Base-by-base conservation (phyloP, 306 rosid species). In the Castanopsis chinensis region DNA sequence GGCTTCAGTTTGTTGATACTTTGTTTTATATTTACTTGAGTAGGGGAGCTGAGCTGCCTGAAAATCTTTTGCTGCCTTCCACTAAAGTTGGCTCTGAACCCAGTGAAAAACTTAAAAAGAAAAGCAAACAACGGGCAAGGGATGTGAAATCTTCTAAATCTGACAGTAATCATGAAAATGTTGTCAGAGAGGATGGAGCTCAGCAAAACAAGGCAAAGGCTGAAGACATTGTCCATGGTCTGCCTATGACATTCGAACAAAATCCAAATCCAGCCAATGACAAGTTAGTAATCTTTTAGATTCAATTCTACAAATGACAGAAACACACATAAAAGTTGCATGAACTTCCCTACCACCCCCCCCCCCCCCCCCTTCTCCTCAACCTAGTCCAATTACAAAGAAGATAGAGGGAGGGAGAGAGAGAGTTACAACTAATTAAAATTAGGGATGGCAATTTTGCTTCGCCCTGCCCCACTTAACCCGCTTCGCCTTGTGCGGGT, bases 271-370 rank as follows among this genome's bases (percentile, higher is more conserved):
- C 73, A 53, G 82, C 74, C 73, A 52, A 55, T 77, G 87, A 80
- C 78, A 81, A 76, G 97, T 91, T 83, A 79, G 93, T 80, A 4
- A 13, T 56, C 41, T 51, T 71, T 68, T 73, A 25, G 33, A 37
- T 37, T 41, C 61, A 67, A 33, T 67, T 67, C 27, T 67, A 19
- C 17, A 19, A 67, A 33, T 67, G 25, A 23, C 33, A 67, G 69
- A 28, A 28, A 63, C 20, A 28, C 10, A 67, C 27, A 19, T 21
- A 2, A 14, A 67, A 67, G 15, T 67, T 33, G 52, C 27, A 19
- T 10, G 27, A 67, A 35, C 15, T 64, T 1, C 7, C 12, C 70
- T 10, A 25, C 71, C 43, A 5, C 13, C 23, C 43, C 71, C 15
- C 15, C 28, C n/a, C n/a, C 30, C 5, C 28, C n/a, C 69, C 69